Base-by-base conservation (phyloP, 2,329 filamentous ascomycete genomes). In the Lanzia echinophila region DNA sequence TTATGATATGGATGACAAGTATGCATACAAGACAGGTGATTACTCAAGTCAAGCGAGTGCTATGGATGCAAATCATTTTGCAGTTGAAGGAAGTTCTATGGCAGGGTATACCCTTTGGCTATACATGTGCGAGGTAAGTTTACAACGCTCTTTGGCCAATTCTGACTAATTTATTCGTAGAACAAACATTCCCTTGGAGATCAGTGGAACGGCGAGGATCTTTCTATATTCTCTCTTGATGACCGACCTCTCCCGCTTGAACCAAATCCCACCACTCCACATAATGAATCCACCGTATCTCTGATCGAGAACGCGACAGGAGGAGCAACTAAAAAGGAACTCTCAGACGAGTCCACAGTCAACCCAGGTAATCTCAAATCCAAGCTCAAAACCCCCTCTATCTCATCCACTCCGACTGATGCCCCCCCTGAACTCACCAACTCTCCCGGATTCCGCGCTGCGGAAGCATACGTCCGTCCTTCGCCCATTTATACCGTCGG, bases 1-100 rank as follows among this genome's bases (percentile, higher is more conserved):
- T 0, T 99, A 96, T 67, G 94, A 99, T 67, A 97, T 99, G 95
- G 92, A 99, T 66, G 85, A 96, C 61, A 91, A 96, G 71, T 79
- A 94, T 65, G 94, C 94, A 1, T 99, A 99, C 72, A 88, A 90
- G 71, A 96, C 90, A 6, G 94, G 95, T 7, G 88, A 99, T 69
- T 99, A 96, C 71, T 86, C 87, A 43, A 96, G 89, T 64, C 94
- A 99, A 69, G 88, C 87, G 33, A 83, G 88, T 2, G 94, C 94
- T 6, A 86, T 99, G 75, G 94, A 99, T 71, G 94, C 95, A 50
- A 99, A 97, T 68, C 90, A 96, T 68, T 99, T 86, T 72, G 94
- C 87, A 0, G 77, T 96, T 0, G 94, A 99, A 72, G 89, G 88
- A 0, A 87, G 89, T 34, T 76, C 81, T 13, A 82, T 90, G 54